Percentiles rank a stretch among this genome's conserved stretches.
Evolutionary conservation across 257 asterid species (phyloP).

Genomic region (Dorcoceras hygrometricum): DNA sequence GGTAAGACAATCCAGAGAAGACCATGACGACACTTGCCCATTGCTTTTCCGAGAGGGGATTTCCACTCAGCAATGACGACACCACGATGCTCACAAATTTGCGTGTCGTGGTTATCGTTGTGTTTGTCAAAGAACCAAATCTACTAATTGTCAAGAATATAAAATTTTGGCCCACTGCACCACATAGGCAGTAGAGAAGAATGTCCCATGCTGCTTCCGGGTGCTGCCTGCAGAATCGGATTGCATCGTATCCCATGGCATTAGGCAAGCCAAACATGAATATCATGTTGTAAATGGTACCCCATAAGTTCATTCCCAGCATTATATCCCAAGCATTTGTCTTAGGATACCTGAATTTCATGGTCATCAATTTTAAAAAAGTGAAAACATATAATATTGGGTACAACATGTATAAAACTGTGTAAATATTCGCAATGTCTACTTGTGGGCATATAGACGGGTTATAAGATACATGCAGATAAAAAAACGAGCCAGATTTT

Average conservation of each 20-base stretch:
- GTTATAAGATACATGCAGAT: no score
- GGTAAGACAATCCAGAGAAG: slow-evolving; percentile 85
- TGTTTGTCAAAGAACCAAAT: slow-evolving; percentile 91
- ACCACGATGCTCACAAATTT: slow-evolving; percentile 96
- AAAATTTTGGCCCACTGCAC: slow-evolving; percentile 92
- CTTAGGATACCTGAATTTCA: slow-evolving; percentile 72
- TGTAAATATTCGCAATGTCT: no score
- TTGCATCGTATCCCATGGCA: slow-evolving; percentile 86
- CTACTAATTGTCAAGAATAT: slow-evolving; percentile 87
- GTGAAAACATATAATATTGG: no score
- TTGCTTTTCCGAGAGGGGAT: slow-evolving; percentile 77
- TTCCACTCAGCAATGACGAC: slow-evolving; percentile 81
- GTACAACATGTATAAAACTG: no score
- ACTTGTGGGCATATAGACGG: no score
- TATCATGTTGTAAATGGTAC: slow-evolving; percentile 76
- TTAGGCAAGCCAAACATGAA: slow-evolving; percentile 90
- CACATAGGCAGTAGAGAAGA: slow-evolving; percentile 77
- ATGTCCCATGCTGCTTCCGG: slow-evolving; percentile 98
- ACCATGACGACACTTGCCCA: slow-evolving; percentile 93
- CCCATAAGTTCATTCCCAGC: slow-evolving; percentile 99
- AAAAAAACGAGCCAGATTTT: no score
- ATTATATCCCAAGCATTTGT: slow-evolving; percentile 92
- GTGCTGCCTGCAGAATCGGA: slow-evolving; percentile 79
- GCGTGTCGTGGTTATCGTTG: slow-evolving; percentile 91
- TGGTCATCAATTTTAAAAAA: neutral